Conservation (phyloP, 139 green algal genomes). For the Micractinium sp. region DNA sequence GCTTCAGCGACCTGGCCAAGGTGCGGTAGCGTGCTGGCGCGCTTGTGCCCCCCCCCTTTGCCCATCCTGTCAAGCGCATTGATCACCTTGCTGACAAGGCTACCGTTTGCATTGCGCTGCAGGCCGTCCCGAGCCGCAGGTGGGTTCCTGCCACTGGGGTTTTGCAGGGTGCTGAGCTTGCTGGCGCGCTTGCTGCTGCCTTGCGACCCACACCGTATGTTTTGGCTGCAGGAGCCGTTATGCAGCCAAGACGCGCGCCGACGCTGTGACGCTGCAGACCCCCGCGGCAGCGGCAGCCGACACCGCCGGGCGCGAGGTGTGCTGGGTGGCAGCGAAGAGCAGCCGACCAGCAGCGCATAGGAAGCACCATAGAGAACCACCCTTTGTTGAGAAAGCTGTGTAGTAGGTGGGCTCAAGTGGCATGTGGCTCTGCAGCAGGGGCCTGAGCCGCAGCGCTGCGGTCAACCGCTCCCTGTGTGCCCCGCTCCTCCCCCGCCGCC, state of each 20-base stretch:
- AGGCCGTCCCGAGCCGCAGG: constrained; percentile 1
- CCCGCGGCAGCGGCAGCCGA: constrained; percentile 1
- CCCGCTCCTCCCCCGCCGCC: no score
- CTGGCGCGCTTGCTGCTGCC: neutral
- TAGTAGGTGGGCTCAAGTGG: neutral
- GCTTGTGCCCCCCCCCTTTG: neutral
- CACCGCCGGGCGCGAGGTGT: constrained; percentile 16
- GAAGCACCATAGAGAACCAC: neutral
- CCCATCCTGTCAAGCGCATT: neutral
- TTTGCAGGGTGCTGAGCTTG: neutral
- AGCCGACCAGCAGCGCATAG: neutral
- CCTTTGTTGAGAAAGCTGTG: no score
- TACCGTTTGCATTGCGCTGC: neutral
- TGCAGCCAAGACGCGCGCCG: neutral
- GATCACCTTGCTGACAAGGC: neutral
- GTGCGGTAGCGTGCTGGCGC: neutral
- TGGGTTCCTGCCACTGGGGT: neutral
- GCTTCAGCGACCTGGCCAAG: constrained; percentile 20
- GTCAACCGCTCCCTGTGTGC: neutral
- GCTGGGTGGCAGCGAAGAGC: neutral
- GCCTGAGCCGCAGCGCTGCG: neutral
- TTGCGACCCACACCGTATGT: neutral
- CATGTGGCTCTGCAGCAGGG: neutral
- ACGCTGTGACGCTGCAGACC: constrained; percentile 27
- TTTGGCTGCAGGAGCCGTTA: neutral